Percentiles rank a stretch among this genome's conserved stretches.
These are phyloP conservation scores for Xylaria multiplex DNA, from an alignment of 2,329 filamentous ascomycete genomes.

Conservation along the genomic window DNA sequence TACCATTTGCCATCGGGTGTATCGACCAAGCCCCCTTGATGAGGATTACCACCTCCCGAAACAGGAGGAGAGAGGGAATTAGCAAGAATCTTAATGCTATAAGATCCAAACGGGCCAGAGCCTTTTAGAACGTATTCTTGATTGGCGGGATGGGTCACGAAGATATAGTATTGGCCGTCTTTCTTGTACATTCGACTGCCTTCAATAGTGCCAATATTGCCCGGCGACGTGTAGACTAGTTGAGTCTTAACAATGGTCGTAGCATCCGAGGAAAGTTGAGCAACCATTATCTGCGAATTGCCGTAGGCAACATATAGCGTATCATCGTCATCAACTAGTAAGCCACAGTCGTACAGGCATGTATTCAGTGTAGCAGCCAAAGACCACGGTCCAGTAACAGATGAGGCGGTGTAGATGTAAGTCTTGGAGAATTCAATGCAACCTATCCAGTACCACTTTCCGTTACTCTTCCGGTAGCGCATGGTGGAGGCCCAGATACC, in stretches of 20 bases:
- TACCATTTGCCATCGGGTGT: constrained; percentile 65
- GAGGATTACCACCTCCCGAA: constrained; percentile 56
- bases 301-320: constrained; percentile 68
- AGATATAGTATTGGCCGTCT: constrained; percentile 66
- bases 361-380: constrained; percentile 48
- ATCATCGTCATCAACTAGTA: constrained; percentile 67
- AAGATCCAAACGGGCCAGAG: constrained; percentile 62
- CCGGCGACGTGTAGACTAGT: constrained; percentile 48
- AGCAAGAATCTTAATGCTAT: constrained; percentile 57
- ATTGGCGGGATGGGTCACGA: constrained; percentile 58
- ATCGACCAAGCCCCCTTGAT: constrained; percentile 67
- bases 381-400: constrained; percentile 57
- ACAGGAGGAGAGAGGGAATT: constrained; percentile 57
- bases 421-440: constrained; percentile 62
- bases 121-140: constrained; percentile 62
- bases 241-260: constrained; percentile 49
- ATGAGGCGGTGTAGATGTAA: constrained; percentile 62
- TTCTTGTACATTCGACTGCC: constrained; percentile 64
- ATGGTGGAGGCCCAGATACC: constrained; percentile 43
- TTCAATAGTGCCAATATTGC: constrained; percentile 38
- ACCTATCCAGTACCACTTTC: constrained; percentile 57
- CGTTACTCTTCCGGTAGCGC: constrained; percentile 39
- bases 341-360: constrained; percentile 67
- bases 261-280: constrained; percentile 61
- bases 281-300: constrained; percentile 58